phyloP scores from a whole-genome alignment of 2,329 filamentous ascomycete species.

The Sarocladiaceae sp. region DNA sequence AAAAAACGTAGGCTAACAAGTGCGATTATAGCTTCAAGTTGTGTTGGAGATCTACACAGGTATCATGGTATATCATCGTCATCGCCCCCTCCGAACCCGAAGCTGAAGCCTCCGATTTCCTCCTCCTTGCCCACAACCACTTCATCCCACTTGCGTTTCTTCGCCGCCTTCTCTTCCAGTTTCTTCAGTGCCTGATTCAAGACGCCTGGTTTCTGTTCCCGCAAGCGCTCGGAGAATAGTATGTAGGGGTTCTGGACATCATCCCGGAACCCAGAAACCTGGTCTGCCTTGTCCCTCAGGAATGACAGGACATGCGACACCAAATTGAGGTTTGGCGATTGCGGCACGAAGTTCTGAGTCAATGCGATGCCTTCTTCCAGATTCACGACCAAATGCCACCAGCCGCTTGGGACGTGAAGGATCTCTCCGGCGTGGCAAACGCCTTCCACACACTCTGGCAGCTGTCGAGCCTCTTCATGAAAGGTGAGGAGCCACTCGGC shows the following conservation, averaged over 20 bases:
- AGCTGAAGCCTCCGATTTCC: constrained; percentile 42
- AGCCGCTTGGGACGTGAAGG: constrained; percentile 86
- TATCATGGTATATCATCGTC: constrained; percentile 41
- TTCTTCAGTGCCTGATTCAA: constrained; percentile 61
- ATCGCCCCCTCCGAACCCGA: constrained; percentile 48
- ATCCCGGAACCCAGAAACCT: constrained; percentile 80
- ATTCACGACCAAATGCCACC: constrained; percentile 97
- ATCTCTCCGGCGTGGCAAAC: constrained; percentile 83
- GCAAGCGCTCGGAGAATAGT: constrained; percentile 69
- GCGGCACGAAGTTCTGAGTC: constrained; percentile 92
- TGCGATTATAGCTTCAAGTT: no score
- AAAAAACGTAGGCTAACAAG: no score
- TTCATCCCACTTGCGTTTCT: constrained; percentile 83
- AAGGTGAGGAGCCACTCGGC: constrained; percentile 95
- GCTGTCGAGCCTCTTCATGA: constrained; percentile 73
- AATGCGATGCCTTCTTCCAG: constrained; percentile 79
- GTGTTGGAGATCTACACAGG: no score
- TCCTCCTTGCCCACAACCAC: constrained; percentile 48
- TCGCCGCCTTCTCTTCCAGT: constrained; percentile 59
- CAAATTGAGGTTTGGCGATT: constrained; percentile 48
- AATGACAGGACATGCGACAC: constrained; percentile 75
- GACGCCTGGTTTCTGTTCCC: constrained; percentile 59
- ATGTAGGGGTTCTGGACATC: constrained; percentile 68
- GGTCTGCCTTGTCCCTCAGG: constrained; percentile 73
- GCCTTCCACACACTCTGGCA: constrained; percentile 77